A percentile compares a stretch with the other conserved stretches of the same genome.
These are phyloP conservation scores for Ogataea hybrid DNA, from an alignment of 1,139 yeast genomes.

Conservation along the genomic window DNA sequence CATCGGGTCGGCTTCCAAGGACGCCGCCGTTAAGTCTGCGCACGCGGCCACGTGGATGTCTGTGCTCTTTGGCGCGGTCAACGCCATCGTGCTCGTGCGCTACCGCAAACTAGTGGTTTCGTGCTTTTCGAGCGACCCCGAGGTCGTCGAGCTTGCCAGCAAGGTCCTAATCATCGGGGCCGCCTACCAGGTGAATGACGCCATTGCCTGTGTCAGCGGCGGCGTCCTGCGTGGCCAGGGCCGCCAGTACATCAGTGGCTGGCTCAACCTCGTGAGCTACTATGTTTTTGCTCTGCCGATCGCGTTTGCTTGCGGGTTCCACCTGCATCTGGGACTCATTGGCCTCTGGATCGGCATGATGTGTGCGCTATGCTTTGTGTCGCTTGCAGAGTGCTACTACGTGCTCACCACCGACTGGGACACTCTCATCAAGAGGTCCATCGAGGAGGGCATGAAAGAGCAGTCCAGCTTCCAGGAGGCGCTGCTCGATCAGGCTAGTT, in stretches of 20 bases:
- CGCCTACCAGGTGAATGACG: conserved; percentile 57
- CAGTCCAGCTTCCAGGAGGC: conserved; percentile 4
- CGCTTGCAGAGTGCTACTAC: conserved; percentile 45
- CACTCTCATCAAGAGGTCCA: conserved; percentile 6
- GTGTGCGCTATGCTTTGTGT: conserved; percentile 48
- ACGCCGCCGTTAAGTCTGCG: conserved; percentile 43
- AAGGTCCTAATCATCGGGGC: conserved; percentile 55
- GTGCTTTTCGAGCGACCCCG: conserved; percentile 49
- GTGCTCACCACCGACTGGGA: conserved; percentile 58
- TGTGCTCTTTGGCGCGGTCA: conserved; percentile 39
- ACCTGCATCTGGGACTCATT: conserved; percentile 40
- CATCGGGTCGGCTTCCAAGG: conserved; percentile 65
- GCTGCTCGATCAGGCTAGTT: conserved; percentile 5
- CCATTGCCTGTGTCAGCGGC: conserved; percentile 51
- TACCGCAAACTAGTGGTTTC: conserved; percentile 45
- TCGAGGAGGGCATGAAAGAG: conserved; percentile 10
- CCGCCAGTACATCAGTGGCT: conserved; percentile 63
- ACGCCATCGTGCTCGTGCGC: conserved; percentile 33
- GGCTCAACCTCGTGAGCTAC: conserved; percentile 54
- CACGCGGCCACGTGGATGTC: conserved; percentile 44
- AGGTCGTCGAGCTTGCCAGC: conserved; percentile 48
- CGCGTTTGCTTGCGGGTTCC: conserved; percentile 54
- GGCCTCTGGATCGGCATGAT: conserved; percentile 69
- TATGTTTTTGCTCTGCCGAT: conserved; percentile 59
- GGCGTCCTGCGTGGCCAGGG: conserved; percentile 70